Percentiles rank a stretch among this genome's conserved stretches.
Evolutionary conservation across 2,329 filamentous ascomycete species (phyloP).

Genomic region (Pseudonectria buxi): DNA sequence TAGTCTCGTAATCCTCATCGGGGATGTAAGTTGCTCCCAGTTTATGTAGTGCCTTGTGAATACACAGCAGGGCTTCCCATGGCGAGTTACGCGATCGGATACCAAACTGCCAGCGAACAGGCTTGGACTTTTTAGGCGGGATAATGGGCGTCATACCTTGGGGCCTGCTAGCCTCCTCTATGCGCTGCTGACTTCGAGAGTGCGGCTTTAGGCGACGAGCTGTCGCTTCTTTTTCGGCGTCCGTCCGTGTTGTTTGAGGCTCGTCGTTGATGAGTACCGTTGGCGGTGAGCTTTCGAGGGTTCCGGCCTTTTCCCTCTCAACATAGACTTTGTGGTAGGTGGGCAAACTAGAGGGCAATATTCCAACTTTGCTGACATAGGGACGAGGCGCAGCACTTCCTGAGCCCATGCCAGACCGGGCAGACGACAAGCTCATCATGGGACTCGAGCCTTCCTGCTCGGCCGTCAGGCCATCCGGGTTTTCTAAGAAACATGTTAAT

Average conservation of each 20-base stretch:
- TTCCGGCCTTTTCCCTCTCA: constrained; percentile 57
- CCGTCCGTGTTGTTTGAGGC: constrained; percentile 45
- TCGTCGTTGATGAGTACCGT: constrained; percentile 42
- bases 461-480: constrained; percentile 26
- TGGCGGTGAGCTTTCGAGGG: constrained; percentile 36
- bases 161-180: constrained; percentile 57
- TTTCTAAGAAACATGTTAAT: constrained; percentile 25
- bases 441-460: constrained; percentile 39
- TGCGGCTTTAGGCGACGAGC: constrained; percentile 80
- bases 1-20: constrained; percentile 51
- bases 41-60: constrained; percentile 84
- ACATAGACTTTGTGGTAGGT: constrained; percentile 88
- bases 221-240: constrained; percentile 75
- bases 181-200: constrained; percentile 60
- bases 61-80: constrained; percentile 88
- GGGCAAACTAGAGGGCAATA: constrained; percentile 84
- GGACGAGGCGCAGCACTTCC: constrained; percentile 43
- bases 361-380: constrained; percentile 78
- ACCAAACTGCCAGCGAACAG: constrained; percentile 95
- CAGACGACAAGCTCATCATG: constrained; percentile 48
- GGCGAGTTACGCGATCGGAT: constrained; percentile 92
- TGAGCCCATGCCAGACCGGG: constrained; percentile 46
- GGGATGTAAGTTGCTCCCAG: constrained; percentile 84
- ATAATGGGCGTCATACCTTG: constrained; percentile 57
- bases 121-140: constrained; percentile 65